These are phyloP conservation scores for Takashimella koratensis DNA, from an alignment of 1,284 basidiomycete species.

Conservation along the genomic window DNA sequence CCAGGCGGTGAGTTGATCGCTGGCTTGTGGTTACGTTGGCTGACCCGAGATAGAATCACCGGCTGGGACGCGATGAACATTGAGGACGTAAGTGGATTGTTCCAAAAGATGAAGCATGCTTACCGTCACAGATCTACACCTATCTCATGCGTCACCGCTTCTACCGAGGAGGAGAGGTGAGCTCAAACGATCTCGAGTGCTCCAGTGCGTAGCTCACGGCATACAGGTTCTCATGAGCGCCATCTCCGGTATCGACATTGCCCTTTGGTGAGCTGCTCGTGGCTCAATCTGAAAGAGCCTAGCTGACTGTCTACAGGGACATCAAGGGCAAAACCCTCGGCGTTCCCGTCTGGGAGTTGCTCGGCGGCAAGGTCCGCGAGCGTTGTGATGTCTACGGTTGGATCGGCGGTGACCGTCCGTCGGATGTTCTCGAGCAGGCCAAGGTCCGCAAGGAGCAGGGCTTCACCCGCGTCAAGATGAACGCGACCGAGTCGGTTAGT, in stretches of 20 bases:
- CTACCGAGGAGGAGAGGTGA: slow-evolving; percentile 66
- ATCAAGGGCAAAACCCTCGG: slow-evolving; percentile 74
- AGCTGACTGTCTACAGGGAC: slow-evolving; percentile 50
- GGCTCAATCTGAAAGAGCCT: not conserved
- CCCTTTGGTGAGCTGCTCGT: slow-evolving; percentile 51
- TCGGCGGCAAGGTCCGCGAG: slow-evolving; percentile 64
- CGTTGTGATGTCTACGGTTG: slow-evolving; percentile 48
- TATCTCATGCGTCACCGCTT: slow-evolving; percentile 64
- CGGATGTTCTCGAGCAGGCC: slow-evolving; percentile 62
- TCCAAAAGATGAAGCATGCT: not conserved
- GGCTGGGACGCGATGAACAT: slow-evolving; percentile 67
- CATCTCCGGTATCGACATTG: slow-evolving; percentile 54
- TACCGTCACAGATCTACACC: slow-evolving; percentile 48
- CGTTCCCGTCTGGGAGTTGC: slow-evolving; percentile 68
- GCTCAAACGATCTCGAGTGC: slow-evolving; percentile 57
- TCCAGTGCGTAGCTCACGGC: slow-evolving; percentile 2
- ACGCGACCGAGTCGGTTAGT: slow-evolving; percentile 53
- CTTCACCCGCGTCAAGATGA: slow-evolving; percentile 71
- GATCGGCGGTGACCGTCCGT: slow-evolving; percentile 60
- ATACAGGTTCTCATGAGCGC: not conserved
- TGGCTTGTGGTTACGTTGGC: not conserved
- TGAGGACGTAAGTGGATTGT: slow-evolving; percentile 59
- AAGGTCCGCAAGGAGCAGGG: slow-evolving; percentile 62
- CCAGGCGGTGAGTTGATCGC: slow-evolving; percentile 51
- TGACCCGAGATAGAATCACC: slow-evolving; percentile 20